phyloP scores from a whole-genome alignment of 148 eudicot genomes.

The Rhododendron simsii region DNA sequence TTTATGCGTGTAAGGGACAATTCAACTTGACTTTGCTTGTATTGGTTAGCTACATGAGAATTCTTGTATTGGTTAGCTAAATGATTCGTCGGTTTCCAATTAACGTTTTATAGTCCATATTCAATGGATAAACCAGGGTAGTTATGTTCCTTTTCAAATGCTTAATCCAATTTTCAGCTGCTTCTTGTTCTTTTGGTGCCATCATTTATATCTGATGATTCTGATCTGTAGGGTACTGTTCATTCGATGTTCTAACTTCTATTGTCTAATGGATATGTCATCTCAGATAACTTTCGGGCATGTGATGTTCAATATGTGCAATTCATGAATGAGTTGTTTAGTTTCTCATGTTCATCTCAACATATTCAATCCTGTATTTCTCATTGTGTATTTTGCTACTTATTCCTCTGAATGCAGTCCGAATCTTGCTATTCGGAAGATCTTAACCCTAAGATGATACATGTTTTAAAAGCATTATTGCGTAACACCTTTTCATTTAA shows the following conservation, averaged over 20 bases:
- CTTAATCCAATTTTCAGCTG: not conserved
- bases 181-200: not conserved
- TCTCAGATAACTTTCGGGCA: not conserved
- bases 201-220: not conserved
- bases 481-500: not conserved
- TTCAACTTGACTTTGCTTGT: not conserved
- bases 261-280: not conserved
- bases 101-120: not conserved
- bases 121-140: not conserved
- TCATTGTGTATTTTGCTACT: not conserved
- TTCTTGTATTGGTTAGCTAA: not conserved
- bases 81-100: not conserved
- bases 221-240: not conserved
- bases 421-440: not conserved
- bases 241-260: not conserved
- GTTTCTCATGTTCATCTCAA: not conserved
- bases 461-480: not conserved
- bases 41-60: not conserved
- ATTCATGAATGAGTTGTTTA: not conserved
- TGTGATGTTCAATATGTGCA: too few relatives aligned
- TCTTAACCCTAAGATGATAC: not conserved
- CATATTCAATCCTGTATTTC: not conserved
- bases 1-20: slow-evolving; percentile 71
- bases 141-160: not conserved
- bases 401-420: not conserved